Conservation (phyloP, 2,329 filamentous ascomycete species). For the Claviceps sorghi region DNA sequence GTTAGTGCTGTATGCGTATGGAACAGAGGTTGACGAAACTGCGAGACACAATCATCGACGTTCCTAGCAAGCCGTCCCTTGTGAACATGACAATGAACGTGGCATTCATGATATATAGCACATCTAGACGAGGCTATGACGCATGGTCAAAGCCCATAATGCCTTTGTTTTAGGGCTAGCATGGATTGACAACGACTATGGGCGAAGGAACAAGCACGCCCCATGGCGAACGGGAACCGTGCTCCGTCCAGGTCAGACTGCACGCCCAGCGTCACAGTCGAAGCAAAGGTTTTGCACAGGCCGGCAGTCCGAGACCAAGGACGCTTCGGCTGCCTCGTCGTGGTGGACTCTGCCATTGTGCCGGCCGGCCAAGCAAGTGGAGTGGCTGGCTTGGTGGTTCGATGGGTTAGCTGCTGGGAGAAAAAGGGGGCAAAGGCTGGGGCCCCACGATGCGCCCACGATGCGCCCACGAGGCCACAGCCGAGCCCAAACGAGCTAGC, state of each 20-base stretch:
- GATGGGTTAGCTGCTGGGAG: neutral
- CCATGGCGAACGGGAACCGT: slow-evolving; percentile 3
- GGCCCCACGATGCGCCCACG: no score
- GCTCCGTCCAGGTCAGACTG: slow-evolving; percentile 1
- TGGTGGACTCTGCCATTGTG: neutral
- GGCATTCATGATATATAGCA: neutral
- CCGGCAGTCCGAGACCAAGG: slow-evolving; percentile 10
- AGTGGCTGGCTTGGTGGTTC: neutral
- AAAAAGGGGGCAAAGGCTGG: neutral
- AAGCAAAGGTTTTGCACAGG: slow-evolving; percentile 7
- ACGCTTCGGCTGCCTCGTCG: slow-evolving; percentile 2
- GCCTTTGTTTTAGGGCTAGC: neutral
- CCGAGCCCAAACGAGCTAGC: neutral
- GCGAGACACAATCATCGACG: neutral
- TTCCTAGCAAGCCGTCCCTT: neutral
- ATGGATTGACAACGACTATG: neutral
- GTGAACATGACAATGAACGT: neutral
- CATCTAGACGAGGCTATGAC: neutral
- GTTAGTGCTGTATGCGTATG: neutral
- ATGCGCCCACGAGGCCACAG: neutral
- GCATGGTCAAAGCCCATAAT: neutral
- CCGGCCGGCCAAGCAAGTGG: neutral
- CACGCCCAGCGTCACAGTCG: slow-evolving; percentile 6
- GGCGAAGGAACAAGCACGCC: neutral
- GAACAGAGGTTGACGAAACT: neutral